These are phyloP conservation scores for Gossypium australe DNA, from an alignment of 345 rosid genomes.

Conservation along the genomic window DNA sequence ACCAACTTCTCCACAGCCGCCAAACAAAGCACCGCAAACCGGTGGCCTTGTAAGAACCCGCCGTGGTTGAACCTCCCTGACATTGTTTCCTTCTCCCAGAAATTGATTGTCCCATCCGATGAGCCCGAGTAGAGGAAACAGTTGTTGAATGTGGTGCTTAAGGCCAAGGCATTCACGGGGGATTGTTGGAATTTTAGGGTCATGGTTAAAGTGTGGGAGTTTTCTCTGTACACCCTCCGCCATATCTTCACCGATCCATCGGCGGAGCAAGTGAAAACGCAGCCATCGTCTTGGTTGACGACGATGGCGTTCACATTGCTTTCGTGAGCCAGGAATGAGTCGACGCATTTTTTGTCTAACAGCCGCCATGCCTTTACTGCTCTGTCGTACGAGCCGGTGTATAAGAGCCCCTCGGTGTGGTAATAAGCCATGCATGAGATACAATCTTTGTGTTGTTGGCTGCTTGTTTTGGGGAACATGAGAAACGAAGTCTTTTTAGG, in stretches of 20 bases:
- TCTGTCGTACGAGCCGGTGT: slow-evolving; percentile 35
- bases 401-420: slow-evolving; percentile 39
- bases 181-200: slow-evolving; percentile 46
- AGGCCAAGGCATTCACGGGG: slow-evolving; percentile 40
- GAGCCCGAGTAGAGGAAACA: slow-evolving; percentile 45
- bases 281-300: slow-evolving; percentile 53
- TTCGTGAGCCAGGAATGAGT: slow-evolving; percentile 50
- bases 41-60: slow-evolving; percentile 51
- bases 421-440: slow-evolving; percentile 52
- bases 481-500: slow-evolving; percentile 32
- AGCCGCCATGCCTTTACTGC: slow-evolving; percentile 49
- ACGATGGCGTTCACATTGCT: slow-evolving; percentile 32
- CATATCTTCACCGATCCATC: slow-evolving; percentile 53
- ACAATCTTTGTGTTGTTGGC: slow-evolving; percentile 32
- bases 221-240: slow-evolving; percentile 41
- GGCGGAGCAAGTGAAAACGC: slow-evolving; percentile 45
- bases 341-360: slow-evolving; percentile 32
- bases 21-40: slow-evolving; percentile 36
- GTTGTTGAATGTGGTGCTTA: slow-evolving; percentile 25
- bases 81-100: slow-evolving; percentile 50
- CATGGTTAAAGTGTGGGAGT: slow-evolving; percentile 45
- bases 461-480: slow-evolving; percentile 18
- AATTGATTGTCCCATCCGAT: slow-evolving; percentile 42
- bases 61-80: slow-evolving; percentile 44
- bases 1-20: slow-evolving; percentile 34